Evolutionary conservation across 768 basidiomycete species (phyloP).

Genomic region (Leccinum arenicola): DNA sequence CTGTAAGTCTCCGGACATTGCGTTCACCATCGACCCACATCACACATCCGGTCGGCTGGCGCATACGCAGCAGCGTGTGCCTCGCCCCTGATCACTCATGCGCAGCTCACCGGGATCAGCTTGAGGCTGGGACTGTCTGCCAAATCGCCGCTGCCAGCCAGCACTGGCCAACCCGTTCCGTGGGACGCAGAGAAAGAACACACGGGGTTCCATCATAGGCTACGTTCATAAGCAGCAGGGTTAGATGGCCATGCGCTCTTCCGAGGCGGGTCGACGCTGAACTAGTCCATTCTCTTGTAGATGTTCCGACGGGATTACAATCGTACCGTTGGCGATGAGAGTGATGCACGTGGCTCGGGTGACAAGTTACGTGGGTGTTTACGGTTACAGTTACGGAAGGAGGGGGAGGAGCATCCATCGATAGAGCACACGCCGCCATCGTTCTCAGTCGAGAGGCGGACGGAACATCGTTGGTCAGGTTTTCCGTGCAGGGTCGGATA

Average conservation of each 20-base stretch:
- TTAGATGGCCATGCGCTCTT: constrained; percentile 11
- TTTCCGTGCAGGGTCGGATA: constrained; percentile 15
- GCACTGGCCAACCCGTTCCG: background rate
- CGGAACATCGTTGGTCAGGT: constrained; percentile 1
- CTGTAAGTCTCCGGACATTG: constrained; percentile 2
- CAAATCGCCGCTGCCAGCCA: background rate
- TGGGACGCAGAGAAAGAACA: background rate
- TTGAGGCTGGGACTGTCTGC: background rate
- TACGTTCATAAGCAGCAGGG: constrained; percentile 11
- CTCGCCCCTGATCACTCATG: constrained; percentile 1
- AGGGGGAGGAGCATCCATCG: background rate
- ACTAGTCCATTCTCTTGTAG: constrained; percentile 1
- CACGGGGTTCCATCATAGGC: constrained; percentile 4
- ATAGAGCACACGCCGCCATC: constrained; percentile 10
- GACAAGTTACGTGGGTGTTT: background rate
- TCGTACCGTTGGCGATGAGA: background rate
- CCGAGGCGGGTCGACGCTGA: background rate
- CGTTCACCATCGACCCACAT: background rate
- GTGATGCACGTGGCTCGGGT: background rate
- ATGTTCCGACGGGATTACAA: constrained; percentile 5
- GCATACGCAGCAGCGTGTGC: background rate
- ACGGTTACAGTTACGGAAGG: background rate
- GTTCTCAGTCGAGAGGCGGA: background rate
- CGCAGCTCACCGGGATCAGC: background rate
- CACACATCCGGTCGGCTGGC: background rate